Evolutionary conservation across 441 rosid genomes (phyloP), one percentile per base, ranked within the genome.

Genomic region (Viola pubescens): DNA sequence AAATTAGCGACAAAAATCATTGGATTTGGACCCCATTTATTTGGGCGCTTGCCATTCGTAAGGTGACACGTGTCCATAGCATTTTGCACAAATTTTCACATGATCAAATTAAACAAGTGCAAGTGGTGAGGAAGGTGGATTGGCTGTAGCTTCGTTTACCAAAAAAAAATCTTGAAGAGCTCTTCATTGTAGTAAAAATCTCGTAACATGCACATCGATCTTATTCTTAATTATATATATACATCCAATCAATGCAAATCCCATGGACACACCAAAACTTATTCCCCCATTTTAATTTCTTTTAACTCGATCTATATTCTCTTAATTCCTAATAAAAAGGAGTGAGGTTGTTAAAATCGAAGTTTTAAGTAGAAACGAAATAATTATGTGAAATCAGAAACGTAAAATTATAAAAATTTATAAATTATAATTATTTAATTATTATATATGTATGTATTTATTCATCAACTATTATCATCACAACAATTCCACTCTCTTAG

Each of bases 121-220:
- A 47, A 38, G 12, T 46, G 38, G 11, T 8, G 4, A 12, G 4
- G 39, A 12, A 12, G 26, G 37, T 59, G 11, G 1, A 2, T 5
- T 3, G 37, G 4, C 0, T 9, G 13, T 70, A 67, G 76, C 66
- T 68, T 61, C 61, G 61, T 45, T 65, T 48, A 55, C 72, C 76
- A 61, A 16, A 16, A 16, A 16, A 53, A 46, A 45, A 59, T 48
- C 45, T 61, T 54, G 59, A 54, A 38, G 59, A 37, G 53, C 58
- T 34, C 58, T 53, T 42, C 65, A 40, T 51, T 5, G 54, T 46
- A 55, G n/a, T 6, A 9, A n/a, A 26, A 43, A n/a, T 4, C 6
- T 12, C 1, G 19, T 39, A 52, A 7, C 43, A 53, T 37, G 7
- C 43, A 19, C 26, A 43, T 2, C 4, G 3, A 50, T 46, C 40